These are phyloP conservation scores for Cladophialophora psammophila DNA, from an alignment of 2,329 filamentous ascomycete genomes.

Conservation along the genomic window DNA sequence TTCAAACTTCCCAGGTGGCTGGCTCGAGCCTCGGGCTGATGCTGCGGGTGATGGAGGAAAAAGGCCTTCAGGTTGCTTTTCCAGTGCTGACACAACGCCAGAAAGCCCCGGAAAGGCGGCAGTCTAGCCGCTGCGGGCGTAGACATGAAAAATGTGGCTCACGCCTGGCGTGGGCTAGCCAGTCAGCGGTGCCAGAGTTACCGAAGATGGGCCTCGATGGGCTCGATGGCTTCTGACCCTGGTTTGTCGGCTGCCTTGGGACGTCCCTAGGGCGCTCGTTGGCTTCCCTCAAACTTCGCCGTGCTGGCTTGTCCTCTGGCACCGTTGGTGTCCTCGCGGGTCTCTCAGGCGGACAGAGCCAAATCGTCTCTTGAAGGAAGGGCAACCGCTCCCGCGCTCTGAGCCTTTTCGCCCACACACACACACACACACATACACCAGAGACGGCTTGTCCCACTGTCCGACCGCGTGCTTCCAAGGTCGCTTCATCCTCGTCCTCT, in stretches of 20 bases:
- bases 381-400: constrained; percentile 26
- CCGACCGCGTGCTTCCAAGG: constrained; percentile 38
- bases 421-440: constrained; percentile 1
- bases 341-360: constrained; percentile 29
- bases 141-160: constrained; percentile 18
- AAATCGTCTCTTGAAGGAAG: constrained; percentile 27
- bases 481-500: constrained; percentile 26
- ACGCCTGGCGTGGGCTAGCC: constrained; percentile 12
- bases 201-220: constrained; percentile 17
- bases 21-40: constrained; percentile 18
- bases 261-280: constrained; percentile 19
- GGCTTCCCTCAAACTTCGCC: constrained; percentile 11
- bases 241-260: constrained; percentile 18
- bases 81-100: constrained; percentile 31
- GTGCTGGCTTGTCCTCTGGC: constrained; percentile 1
- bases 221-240: constrained; percentile 13
- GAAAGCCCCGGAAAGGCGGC: constrained; percentile 34
- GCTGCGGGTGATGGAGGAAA: constrained; percentile 20
- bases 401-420: constrained; percentile 17
- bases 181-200: constrained; percentile 14
- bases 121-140: constrained; percentile 29
- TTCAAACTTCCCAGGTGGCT: constrained; percentile 14
- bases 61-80: constrained; percentile 13
- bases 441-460: constrained; percentile 30
- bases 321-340: constrained; percentile 7